Percentiles rank a stretch among this genome's conserved stretches.
Conservation (phyloP, 2,329 filamentous ascomycete genomes). For the Penicillium sp. region DNA sequence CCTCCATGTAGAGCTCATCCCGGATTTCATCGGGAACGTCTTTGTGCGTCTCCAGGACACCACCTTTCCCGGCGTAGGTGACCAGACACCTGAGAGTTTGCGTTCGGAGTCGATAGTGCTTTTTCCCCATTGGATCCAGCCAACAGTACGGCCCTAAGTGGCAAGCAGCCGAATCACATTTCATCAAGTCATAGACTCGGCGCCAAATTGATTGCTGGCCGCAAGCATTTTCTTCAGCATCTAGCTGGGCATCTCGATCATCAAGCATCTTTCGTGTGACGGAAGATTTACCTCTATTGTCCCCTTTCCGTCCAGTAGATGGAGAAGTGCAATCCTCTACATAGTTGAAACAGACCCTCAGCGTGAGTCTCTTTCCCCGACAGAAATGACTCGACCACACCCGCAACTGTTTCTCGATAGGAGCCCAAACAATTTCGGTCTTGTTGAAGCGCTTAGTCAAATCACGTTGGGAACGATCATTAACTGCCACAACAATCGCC, state of each 20-base stretch:
- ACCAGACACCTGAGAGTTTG: slow-evolving; percentile 10
- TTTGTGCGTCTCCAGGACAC: slow-evolving; percentile 12
- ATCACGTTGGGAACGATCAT: slow-evolving; percentile 4
- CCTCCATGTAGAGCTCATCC: slow-evolving; percentile 15
- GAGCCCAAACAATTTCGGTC: slow-evolving; percentile 9
- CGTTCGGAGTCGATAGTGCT: slow-evolving; percentile 10
- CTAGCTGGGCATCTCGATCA: slow-evolving; percentile 8
- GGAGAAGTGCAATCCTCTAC: slow-evolving; percentile 4
- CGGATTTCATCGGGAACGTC: slow-evolving; percentile 12
- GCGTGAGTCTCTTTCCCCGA: slow-evolving; percentile 4
- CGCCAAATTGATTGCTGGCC: slow-evolving; percentile 6
- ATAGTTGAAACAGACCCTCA: slow-evolving; percentile 9
- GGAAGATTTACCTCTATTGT: slow-evolving; percentile 14
- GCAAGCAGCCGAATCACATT: slow-evolving; percentile 4
- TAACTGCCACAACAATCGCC: no score
- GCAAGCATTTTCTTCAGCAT: slow-evolving; percentile 7
- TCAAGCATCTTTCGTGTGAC: slow-evolving; percentile 11
- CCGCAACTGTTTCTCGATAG: slow-evolving; percentile 9
- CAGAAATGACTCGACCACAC: slow-evolving; percentile 4
- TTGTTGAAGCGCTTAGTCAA: slow-evolving; percentile 9
- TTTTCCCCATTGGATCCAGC: slow-evolving; percentile 12
- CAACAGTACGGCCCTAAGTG: slow-evolving; percentile 12
- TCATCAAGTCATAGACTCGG: slow-evolving; percentile 6
- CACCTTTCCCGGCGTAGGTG: slow-evolving; percentile 13
- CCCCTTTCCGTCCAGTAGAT: slow-evolving; percentile 2